phyloP scores from a whole-genome alignment of 1,139 yeast species.

The Debaryomycetaceae sp. region DNA sequence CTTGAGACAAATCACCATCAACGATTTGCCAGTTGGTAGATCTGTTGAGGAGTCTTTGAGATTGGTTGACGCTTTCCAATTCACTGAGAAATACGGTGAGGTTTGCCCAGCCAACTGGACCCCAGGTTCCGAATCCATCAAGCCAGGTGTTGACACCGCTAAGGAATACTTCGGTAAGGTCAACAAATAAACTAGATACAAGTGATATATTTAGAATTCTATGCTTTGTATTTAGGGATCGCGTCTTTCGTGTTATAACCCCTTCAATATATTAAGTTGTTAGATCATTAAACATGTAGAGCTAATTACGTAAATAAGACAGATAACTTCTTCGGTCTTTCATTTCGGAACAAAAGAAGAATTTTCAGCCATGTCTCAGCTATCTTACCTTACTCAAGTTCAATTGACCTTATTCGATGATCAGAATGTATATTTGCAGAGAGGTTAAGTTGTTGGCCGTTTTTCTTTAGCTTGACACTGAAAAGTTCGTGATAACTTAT shows the following conservation, averaged over 20 bases:
- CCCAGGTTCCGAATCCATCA: constrained; percentile 93
- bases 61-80: constrained; percentile 89
- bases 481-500: too few species aligned
- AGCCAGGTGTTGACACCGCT: constrained; percentile 78
- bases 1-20: constrained; percentile 94
- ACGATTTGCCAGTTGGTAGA: constrained; percentile 99
- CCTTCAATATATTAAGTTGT: background rate
- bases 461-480: too few species aligned
- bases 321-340: too few species aligned
- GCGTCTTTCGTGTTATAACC: background rate
- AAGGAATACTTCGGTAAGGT: constrained; percentile 75
- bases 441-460: too few species aligned
- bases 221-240: background rate
- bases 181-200: constrained; percentile 21
- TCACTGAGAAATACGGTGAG: constrained; percentile 94
- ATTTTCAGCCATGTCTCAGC: too few species aligned
- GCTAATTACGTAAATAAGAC: too few species aligned
- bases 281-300: too few species aligned
- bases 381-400: too few species aligned
- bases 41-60: constrained; percentile 96
- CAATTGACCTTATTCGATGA: too few species aligned
- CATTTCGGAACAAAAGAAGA: too few species aligned
- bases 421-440: too few species aligned
- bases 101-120: constrained; percentile 99
- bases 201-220: background rate